Conservation (phyloP, 768 basidiomycete species). For the Suillus occidentalis region DNA sequence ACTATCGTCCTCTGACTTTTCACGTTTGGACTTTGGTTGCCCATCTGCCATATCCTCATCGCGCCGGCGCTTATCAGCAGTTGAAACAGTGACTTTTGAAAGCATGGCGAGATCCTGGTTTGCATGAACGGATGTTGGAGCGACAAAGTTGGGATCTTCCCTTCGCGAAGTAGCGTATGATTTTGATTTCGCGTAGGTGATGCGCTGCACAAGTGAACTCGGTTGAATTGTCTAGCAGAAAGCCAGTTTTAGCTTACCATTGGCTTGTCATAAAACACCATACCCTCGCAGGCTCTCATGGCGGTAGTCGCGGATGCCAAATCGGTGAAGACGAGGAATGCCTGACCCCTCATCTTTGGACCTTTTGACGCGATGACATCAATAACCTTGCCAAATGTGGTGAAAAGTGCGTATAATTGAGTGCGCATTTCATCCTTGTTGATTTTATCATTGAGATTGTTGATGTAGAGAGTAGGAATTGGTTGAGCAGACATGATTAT, state of each 20-base stretch:
- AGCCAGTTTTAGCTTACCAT: constrained; percentile 56
- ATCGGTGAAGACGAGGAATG: constrained; percentile 94
- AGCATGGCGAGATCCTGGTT: constrained; percentile 47
- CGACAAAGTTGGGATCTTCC: constrained; percentile 81
- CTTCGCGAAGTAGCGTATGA: constrained; percentile 79
- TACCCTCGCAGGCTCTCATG: constrained; percentile 89
- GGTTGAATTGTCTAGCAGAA: neutral
- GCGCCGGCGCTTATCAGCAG: constrained; percentile 62
- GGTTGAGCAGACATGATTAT: constrained; percentile 58
- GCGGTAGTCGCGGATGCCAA: constrained; percentile 89
- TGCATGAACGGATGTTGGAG: constrained; percentile 65
- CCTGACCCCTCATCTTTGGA: constrained; percentile 87
- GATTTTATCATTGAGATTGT: constrained; percentile 90
- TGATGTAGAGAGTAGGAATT: constrained; percentile 86
- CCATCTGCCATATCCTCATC: constrained; percentile 58
- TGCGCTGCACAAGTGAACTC: constrained; percentile 53
- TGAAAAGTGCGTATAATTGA: constrained; percentile 87
- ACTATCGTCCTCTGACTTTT: constrained; percentile 59
- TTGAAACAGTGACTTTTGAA: constrained; percentile 33
- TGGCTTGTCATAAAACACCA: constrained; percentile 90
- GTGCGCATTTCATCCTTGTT: constrained; percentile 86
- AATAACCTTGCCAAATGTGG: constrained; percentile 90
- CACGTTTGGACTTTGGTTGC: constrained; percentile 63
- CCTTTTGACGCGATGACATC: constrained; percentile 90
- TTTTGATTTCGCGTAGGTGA: constrained; percentile 87